These are phyloP conservation scores for Musa balbisiana DNA, from an alignment of 202 grass and related monocot genomes.

Conservation along the genomic window DNA sequence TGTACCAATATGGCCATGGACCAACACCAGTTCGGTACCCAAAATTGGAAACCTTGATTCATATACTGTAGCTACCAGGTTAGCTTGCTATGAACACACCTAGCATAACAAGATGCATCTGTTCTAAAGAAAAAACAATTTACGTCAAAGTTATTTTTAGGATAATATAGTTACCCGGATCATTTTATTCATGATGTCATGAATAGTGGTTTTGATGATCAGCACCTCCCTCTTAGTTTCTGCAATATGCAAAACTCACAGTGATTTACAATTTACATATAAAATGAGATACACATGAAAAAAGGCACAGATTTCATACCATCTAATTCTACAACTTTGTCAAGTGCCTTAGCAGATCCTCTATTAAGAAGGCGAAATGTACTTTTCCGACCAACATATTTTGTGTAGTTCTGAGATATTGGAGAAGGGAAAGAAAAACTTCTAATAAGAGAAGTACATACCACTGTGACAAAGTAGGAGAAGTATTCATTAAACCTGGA, in stretches of 20 bases:
- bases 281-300: conserved; percentile 10
- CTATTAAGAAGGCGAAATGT: conserved; percentile 94
- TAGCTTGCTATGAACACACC: background rate
- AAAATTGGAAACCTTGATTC: no score
- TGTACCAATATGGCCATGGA: no score
- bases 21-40: no score
- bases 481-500: conserved; percentile 52
- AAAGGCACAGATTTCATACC: conserved; percentile 30
- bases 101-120: conserved; percentile 15
- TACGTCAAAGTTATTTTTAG: background rate
- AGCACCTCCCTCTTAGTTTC: conserved; percentile 80
- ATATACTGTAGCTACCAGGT: background rate
- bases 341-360: conserved; percentile 95
- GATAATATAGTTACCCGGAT: conserved; percentile 52
- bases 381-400: conserved; percentile 91
- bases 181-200: conserved; percentile 97
- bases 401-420: conserved; percentile 78
- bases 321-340: conserved; percentile 97
- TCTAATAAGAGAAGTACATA: conserved; percentile 5
- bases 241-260: conserved; percentile 39
- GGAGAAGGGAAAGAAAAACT: conserved; percentile 6
- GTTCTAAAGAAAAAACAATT: conserved; percentile 14
- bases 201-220: conserved; percentile 93
- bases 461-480: conserved; percentile 10
- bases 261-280: conserved; percentile 8